Percentiles rank a stretch among this genome's conserved stretches.
These are phyloP conservation scores for Ampelocalamus luodianensis DNA, from an alignment of 176 grass and related monocot species.

Conservation along the genomic window DNA sequence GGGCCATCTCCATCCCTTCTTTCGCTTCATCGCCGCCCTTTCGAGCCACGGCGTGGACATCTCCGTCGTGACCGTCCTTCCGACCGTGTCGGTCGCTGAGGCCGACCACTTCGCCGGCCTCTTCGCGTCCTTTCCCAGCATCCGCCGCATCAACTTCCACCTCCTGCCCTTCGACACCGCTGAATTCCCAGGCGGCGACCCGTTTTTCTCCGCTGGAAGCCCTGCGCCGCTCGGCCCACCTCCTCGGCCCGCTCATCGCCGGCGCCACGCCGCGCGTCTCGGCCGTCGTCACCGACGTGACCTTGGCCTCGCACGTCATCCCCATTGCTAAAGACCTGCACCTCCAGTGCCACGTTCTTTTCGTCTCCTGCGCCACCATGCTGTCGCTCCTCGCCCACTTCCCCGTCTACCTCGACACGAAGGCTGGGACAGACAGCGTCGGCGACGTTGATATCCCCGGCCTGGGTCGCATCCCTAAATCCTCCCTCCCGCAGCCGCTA, in stretches of 20 bases:
- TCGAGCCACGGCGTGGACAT: conserved; percentile 32
- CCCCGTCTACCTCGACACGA: conserved; percentile 27
- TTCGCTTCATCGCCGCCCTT: conserved; percentile 59
- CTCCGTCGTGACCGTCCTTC: conserved; percentile 62
- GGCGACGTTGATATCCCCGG: conserved; percentile 55
- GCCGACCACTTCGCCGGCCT: neutral
- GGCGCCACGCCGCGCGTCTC: conserved; percentile 31
- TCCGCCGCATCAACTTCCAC: conserved; percentile 57
- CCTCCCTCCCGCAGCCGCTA: conserved; percentile 35
- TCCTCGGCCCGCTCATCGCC: conserved; percentile 43
- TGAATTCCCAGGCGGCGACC: conserved; percentile 44
- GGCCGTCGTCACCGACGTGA: conserved; percentile 54
- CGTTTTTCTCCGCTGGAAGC: conserved; percentile 61
- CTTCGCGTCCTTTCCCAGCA: conserved; percentile 31
- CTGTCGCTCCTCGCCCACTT: conserved; percentile 57
- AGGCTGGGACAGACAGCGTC: no score
- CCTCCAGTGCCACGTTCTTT: conserved; percentile 62
- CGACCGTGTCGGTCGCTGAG: conserved; percentile 61
- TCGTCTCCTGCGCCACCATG: conserved; percentile 58
- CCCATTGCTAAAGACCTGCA: conserved; percentile 30
- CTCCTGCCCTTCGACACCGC: conserved; percentile 39
- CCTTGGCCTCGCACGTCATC: conserved; percentile 35
- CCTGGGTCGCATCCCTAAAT: conserved; percentile 5
- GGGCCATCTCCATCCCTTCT: conserved; percentile 61
- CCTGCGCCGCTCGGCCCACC: conserved; percentile 56